Evolutionary conservation across 352 stramenopile genomes (phyloP), one percentile per base, ranked within the genome.

Genomic region (Phytophthora chlamydospora): DNA sequence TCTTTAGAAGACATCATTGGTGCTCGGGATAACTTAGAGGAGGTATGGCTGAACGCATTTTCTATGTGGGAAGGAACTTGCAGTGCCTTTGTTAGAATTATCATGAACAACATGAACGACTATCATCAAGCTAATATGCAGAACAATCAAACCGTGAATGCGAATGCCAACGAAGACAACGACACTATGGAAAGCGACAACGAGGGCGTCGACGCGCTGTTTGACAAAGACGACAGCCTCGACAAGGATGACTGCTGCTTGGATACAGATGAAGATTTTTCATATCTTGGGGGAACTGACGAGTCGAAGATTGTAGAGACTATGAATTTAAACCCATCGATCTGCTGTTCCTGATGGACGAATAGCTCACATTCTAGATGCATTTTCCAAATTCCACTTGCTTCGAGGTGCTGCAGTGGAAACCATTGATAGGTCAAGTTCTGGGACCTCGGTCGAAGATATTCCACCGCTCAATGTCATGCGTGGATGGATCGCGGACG

Each of bases 101-200:
- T 39, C n/a, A 40, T 52, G 44, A 24, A 21, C 36, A 52, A 52
- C 9, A 52, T 52, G 44, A 29, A 24, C 7, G 27, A 52, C 17
- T 40, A 52, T 16, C 19, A 32, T 2, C 40, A 46, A 43, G n/a
- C 38, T 43, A 49, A 6, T 49, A 21, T 13, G 13, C 42, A 49
- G 42, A 49, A 21, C 24, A 29, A 29, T 36, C 42, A 21, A 11
- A 49, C 42, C 21, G n/a, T 21, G n/a, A 16, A 19, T 49, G 42
- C 38, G 2, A 16, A 43, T 13, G 29, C 11, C 31, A 19, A 21
- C 3, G 4, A 35, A 49, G 3, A 11, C 13, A 17, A 13, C 9
- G 11, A 19, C n/a, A 6, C 2, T 33, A 14, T 35, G 42, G 29
- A 14, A 49, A 49, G 42, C 8, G n/a, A 32, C 12, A 6, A 32